Base-by-base conservation (phyloP, 768 basidiomycete species). In the Auricularia auricula-judae region DNA sequence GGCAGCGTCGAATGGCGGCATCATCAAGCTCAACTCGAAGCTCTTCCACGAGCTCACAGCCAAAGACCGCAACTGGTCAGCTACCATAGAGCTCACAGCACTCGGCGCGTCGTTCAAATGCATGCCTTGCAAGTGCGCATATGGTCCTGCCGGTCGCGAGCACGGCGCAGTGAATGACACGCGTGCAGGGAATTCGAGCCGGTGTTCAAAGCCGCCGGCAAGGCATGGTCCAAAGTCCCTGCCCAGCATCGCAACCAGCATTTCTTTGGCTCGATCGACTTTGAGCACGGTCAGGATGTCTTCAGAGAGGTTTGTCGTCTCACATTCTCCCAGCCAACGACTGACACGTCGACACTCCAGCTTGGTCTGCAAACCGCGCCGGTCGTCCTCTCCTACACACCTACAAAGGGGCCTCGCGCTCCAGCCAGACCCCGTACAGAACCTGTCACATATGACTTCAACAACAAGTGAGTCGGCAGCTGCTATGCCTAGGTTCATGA, bases 221-320 rank as follows among this genome's bases (percentile, higher is more conserved):
- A 85, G 70, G 85, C 91, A n/a, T 98, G 94, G 94, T 72, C 82
- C 3, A 79, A 79, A 14, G 81, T 82, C 8, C 75, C 89, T 7
- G 69, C 80, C 64, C 78, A 78, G 23, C 76, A 88, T n/a, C 83
- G 87, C 51, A 81, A 91, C 73, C 78, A 80, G 64, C 95, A 98
- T 74, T 95, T 98, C 83, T 99, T 98, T 71, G 97, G 86, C 8
- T 87, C 86, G 12, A 74, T 93, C 36, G 97, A 99, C 75, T 98
- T 97, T 72, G 85, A 90, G 70, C 80, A 89, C 43, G 87, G 84
- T 7, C 80, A 84, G 63, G 74, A 77, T 1, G 81, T 93, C 54
- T 99, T 96, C 78, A 86, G 90, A 77, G 86, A 84, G 80, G 94
- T 92, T 62, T 34, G 72, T 66, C 12, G n/a, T 51, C 18, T 29